Base-by-base conservation (phyloP, 1,284 basidiomycete genomes). In the Porodaedalea pini region DNA sequence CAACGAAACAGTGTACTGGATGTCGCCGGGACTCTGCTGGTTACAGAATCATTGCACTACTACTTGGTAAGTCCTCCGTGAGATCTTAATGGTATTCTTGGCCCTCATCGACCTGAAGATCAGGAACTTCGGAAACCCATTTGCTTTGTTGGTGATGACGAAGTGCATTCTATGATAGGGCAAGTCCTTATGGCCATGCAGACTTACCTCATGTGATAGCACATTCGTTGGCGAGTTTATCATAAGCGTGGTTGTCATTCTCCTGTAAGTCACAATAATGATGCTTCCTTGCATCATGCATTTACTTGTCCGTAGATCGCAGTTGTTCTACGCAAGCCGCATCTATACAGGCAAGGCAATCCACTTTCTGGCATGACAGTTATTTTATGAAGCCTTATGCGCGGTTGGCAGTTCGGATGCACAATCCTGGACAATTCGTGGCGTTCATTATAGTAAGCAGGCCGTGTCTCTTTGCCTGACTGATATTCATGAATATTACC, bases 321-420 rank as follows among this genome's bases (percentile, higher is more conserved):
- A 47, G 29, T 27, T 29, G 21, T 47, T 47, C 45, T 47, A 47
- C 29, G 45, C 45, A 7, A 47, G 45, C 15, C 45, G 45, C 25
- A 25, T 47, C 45, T 31, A 29, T 13, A 47, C 23, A 4, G 13
- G 45, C 31, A 15, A 47, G 10, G 11, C 10, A n/a, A 8, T 15
- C 17, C 7, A 13, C 2, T 15, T 31, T n/a, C 4, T 21, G 11
- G n/a, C 21, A 19, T 2, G 41, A n/a, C 17, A 25, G 6, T 6
- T 34, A 13, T 11, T 13, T 4, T 29, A n/a, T 29, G 15, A 31
- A 11, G 25, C 13, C 6, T 47, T 15, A 29, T 19, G 6, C 21
- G 19, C 13, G 21, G n/a, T 44, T 23, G 17, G 7, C 19, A 47
- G 45, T 27, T 27, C n/a, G 45, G 10, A 47, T n/a, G 13, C 10